Evolutionary conservation across 768 basidiomycete species (phyloP).

Genomic region (Lyophyllum atratum): DNA sequence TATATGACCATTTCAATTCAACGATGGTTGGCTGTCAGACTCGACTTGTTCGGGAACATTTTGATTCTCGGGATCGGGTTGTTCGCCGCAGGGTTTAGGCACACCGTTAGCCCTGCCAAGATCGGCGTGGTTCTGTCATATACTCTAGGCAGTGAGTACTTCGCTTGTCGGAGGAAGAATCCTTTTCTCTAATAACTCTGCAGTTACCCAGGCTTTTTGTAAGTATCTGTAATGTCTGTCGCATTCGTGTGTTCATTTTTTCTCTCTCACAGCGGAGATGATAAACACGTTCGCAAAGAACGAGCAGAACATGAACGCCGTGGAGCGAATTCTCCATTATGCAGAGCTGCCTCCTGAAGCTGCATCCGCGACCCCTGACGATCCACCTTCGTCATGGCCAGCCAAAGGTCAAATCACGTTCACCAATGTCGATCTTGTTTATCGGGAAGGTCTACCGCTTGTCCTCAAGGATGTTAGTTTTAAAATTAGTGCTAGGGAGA

Average conservation of each 20-base stretch:
- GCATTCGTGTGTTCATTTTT: not conserved
- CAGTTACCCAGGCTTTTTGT: conserved; percentile 60
- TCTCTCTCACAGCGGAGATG: conserved; percentile 44
- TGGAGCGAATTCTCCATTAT: conserved; percentile 73
- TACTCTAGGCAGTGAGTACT: conserved; percentile 47
- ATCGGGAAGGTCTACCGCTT: conserved; percentile 63
- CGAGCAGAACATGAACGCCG: conserved; percentile 74
- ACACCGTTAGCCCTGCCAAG: conserved; percentile 56
- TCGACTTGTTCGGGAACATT: conserved; percentile 69
- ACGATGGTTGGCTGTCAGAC: conserved; percentile 61
- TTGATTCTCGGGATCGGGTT: conserved; percentile 70
- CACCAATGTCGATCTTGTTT: conserved; percentile 54
- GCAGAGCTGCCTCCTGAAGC: conserved; percentile 62
- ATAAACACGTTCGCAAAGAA: conserved; percentile 58
- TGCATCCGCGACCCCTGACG: conserved; percentile 37
- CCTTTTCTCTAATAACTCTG: not conserved
- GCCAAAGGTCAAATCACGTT: conserved; percentile 55
- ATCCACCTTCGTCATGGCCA: conserved; percentile 53
- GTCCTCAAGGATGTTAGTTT: conserved; percentile 66
- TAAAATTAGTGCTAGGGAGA: conserved; percentile 59
- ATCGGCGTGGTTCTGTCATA: conserved; percentile 65
- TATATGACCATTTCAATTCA: conserved; percentile 68
- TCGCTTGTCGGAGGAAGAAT: not conserved
- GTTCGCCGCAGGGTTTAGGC: conserved; percentile 65
- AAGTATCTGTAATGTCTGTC: conserved; percentile 18